Evolutionary conservation across 441 rosid species (phyloP), one percentile per base, ranked within the genome.

Genomic region (Populus hybrid): DNA sequence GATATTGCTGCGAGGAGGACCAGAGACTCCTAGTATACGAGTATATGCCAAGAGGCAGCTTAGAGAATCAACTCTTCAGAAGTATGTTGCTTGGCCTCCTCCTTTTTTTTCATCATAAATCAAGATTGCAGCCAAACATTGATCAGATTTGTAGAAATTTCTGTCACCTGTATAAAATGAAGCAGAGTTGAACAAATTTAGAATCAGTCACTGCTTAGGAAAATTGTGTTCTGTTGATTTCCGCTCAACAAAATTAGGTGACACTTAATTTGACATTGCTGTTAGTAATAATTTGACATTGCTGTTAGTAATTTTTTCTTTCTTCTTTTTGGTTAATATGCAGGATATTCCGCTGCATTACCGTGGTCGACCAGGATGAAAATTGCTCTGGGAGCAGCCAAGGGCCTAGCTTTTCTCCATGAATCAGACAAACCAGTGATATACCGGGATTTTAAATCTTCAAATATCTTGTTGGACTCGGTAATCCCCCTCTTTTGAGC

Each of bases 331-430:
- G 20, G 9, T 10, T 31, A 23, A 18, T 63, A 20, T 36, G 75
- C 90, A 93, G 98, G 92, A 85, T 88, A 83, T 83, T 83, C 90
- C 2, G 86, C 82, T 12, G 74, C 90, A 3, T 74, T 94, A 79
- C 85, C 93, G 45, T 94, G 98, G 98, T 88, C 89, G 66, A 83
- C 85, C 9, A 86, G 98, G 85, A 91, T 94, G 94, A 94, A 90
- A 76, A 90, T 94, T 59, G 95, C 93, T 1, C 73, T 92, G 28
- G 97, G 89, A 79, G 95, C 98, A 1, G 98, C 97, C 0, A 92
- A 86, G 79, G 98, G 98, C 33, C 80, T 94, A 31, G 95, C 89
- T 64, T 93, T 92, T 79, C 93, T 93, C n/a, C 98, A 93, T 33
- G 92, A 86, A 83, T 86, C 84, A 50, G 93, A 93, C 56, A 89